Evolutionary conservation across 805 yeast species (phyloP).

Genomic region (Saitoella complicata): DNA sequence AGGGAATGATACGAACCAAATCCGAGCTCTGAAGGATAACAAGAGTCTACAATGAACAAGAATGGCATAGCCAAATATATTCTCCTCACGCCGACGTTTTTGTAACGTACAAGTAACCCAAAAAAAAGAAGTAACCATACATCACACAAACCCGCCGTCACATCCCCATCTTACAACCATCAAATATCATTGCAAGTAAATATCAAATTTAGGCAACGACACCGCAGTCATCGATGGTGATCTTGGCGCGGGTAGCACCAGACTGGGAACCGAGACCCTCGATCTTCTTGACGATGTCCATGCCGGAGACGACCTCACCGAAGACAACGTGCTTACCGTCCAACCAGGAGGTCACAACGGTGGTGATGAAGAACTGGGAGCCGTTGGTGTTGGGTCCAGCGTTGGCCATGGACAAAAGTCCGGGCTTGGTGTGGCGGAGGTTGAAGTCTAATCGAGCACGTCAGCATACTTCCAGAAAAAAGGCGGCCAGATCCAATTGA

Average conservation of each 20-base stretch:
- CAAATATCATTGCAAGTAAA: neutral
- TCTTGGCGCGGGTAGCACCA: constrained; percentile 50
- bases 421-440: constrained; percentile 42
- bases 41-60: too few species aligned
- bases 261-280: constrained; percentile 56
- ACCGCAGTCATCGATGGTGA: constrained; percentile 35
- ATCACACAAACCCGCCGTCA: too few species aligned
- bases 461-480: too few species aligned
- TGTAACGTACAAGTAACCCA: too few species aligned
- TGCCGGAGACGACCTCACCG: constrained; percentile 51
- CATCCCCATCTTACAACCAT: too few species aligned
- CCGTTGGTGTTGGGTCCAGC: constrained; percentile 98
- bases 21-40: too few species aligned
- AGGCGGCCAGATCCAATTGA: too few species aligned
- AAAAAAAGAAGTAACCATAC: too few species aligned
- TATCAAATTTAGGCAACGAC: constrained; percentile 1
- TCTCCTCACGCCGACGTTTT: too few species aligned
- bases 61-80: too few species aligned
- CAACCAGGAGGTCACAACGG: constrained; percentile 73
- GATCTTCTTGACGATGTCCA: constrained; percentile 69
- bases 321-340: constrained; percentile 74
- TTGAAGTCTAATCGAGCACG: constrained; percentile 25
- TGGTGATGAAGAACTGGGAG: constrained; percentile 91
- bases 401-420: constrained; percentile 89
- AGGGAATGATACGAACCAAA: too few species aligned